phyloP scores from a whole-genome alignment of 2,329 filamentous ascomycete genomes.

The Trichoderma lentiforme region DNA sequence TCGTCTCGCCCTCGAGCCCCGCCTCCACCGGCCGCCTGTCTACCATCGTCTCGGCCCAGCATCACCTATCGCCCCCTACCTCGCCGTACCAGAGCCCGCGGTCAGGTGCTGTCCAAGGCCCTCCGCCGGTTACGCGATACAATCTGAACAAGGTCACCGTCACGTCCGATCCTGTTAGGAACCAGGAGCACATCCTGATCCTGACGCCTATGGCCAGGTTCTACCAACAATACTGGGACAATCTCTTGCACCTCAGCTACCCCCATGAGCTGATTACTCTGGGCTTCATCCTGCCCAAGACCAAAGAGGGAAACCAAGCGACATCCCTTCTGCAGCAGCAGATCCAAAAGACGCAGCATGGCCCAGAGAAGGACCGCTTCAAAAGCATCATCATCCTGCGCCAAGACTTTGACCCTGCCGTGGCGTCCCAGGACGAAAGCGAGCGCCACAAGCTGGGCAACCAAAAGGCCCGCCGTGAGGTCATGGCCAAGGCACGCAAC shows the following conservation, averaged over 20 bases:
- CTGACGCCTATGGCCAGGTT: constrained; percentile 91
- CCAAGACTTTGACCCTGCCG: constrained; percentile 86
- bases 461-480: constrained; percentile 79
- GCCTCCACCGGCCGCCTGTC: constrained; percentile 45
- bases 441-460: constrained; percentile 90
- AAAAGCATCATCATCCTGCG: constrained; percentile 90
- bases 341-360: constrained; percentile 76
- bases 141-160: constrained; percentile 93
- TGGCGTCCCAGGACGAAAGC: constrained; percentile 76
- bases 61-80: constrained; percentile 43
- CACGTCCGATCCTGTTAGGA: constrained; percentile 68
- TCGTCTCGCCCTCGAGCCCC: constrained; percentile 53
- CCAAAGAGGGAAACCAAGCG: constrained; percentile 83
- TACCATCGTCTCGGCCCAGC: constrained; percentile 42
- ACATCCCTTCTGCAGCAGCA: constrained; percentile 79
- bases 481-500: constrained; percentile 92
- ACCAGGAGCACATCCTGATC: constrained; percentile 83
- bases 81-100: constrained; percentile 40
- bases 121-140: constrained; percentile 88
- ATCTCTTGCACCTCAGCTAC: constrained; percentile 77
- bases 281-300: constrained; percentile 94
- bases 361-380: constrained; percentile 77
- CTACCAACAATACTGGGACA: constrained; percentile 95
- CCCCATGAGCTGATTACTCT: constrained; percentile 93
- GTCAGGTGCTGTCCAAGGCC: constrained; percentile 36